Evolutionary conservation across 352 stramenopile species (phyloP).

Genomic region (Phytopythium boreale): DNA sequence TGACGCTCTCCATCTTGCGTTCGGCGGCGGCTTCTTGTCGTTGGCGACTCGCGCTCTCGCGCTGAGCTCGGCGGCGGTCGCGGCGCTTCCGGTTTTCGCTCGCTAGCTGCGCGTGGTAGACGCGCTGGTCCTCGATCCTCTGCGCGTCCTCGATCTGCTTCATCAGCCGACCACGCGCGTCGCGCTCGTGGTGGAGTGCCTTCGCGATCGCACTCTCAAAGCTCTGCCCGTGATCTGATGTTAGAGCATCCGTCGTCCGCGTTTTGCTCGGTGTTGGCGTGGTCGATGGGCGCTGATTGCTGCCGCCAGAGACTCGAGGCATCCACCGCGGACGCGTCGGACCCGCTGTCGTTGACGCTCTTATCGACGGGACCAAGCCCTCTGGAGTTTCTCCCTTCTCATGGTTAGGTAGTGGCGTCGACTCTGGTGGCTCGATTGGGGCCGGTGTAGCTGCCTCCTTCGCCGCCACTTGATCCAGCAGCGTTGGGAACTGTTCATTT

Average conservation of each 20-base stretch:
- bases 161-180: constrained; percentile 23
- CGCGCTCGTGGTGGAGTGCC: constrained; percentile 20
- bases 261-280: neutral
- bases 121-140: constrained; percentile 45
- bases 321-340: neutral
- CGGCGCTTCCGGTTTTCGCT: constrained; percentile 44
- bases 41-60: constrained; percentile 30
- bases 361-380: neutral
- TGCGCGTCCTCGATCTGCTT: constrained; percentile 30
- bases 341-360: neutral
- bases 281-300: neutral
- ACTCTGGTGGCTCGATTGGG: neutral
- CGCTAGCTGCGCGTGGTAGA: constrained; percentile 43
- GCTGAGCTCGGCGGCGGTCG: constrained; percentile 24
- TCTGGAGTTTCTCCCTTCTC: neutral
- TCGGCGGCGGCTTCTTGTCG: constrained; percentile 26
- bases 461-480: constrained; percentile 12
- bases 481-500: constrained; percentile 13
- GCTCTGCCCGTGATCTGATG: neutral
- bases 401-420: neutral
- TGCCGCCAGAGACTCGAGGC: neutral
- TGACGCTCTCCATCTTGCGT: constrained; percentile 14
- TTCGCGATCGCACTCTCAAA: neutral
- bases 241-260: neutral
- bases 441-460: neutral